Evolutionary conservation across 768 basidiomycete genomes (phyloP), one percentile per base, ranked within the genome.

Genomic region (Chiua virens): DNA sequence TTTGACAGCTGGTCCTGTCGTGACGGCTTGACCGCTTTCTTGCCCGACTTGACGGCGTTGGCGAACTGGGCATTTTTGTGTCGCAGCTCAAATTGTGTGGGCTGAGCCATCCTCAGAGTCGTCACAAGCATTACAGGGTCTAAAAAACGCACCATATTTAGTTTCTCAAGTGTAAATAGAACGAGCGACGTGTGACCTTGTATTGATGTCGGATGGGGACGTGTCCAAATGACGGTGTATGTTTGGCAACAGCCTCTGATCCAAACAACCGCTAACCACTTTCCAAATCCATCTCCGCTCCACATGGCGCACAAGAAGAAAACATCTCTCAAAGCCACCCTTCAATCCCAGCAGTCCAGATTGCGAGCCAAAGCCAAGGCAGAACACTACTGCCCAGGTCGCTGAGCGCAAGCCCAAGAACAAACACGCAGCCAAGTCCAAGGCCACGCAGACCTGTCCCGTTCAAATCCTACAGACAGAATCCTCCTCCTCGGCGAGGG

Each of bases 401-500:
- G 51, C 62, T 0, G 77, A 82, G 55, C 73, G 77, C 43, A 79
- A 75, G 54, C 55, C 44, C 28, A 4, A 10, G 75, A 78, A 54
- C 70, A 57, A 49, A 42, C 50, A 58, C 14, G 50, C 35, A 45
- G 50, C 39, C 57, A 71, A 49, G 57, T 71, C 45, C 75, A 83
- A 64, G 62, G 71, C 62, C 21, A 74, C 63, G n/a, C 71, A 75
- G 1, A 87, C 79, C 0, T n/a, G 74, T 88, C 9, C 89, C 89
- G 0, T 90, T 89, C 68, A 67, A 65, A 14, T n/a, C 63, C 80
- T 0, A 82, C 79, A 8, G 85, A 91, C 62, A 80, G 66, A 42
- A 86, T 92, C 30, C 75, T 91, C 20, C 77, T 96, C 27, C 73
- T 98, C 46, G 96, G 95, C 9, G 96, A 98, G 74, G 96, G 92